phyloP scores from a whole-genome alignment of 139 green algal species.

The Tetradesmus lagerheimii region DNA sequence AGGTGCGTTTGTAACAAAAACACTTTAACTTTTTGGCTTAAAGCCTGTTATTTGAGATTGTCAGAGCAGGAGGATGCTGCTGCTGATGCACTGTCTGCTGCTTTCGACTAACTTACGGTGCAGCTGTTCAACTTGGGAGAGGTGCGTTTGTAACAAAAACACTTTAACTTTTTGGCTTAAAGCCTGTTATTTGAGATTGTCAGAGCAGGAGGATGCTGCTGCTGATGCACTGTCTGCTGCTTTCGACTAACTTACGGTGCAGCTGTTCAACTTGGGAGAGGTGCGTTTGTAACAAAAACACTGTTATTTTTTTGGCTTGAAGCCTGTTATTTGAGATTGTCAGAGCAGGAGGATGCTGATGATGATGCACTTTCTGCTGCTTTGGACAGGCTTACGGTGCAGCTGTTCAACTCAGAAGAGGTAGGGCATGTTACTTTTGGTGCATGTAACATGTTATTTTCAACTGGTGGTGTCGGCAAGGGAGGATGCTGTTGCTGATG shows the following conservation, averaged over 20 bases:
- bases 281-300: too few species aligned
- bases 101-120: constrained; percentile 69
- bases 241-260: constrained; percentile 70
- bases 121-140: constrained; percentile 73
- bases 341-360: background rate
- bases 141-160: constrained; percentile 46
- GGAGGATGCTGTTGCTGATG: background rate
- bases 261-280: constrained; percentile 71
- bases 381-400: constrained; percentile 71
- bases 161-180: too few species aligned
- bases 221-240: constrained; percentile 48
- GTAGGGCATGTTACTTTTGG: background rate
- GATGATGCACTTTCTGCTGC: constrained; percentile 48
- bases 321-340: too few species aligned
- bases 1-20: constrained; percentile 48
- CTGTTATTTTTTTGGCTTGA: too few species aligned
- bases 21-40: too few species aligned
- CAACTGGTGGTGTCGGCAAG: too few species aligned
- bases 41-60: too few species aligned
- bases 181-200: too few species aligned
- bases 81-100: constrained; percentile 45
- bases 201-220: background rate
- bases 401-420: constrained; percentile 72
- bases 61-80: background rate
- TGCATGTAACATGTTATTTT: background rate